phyloP scores from a whole-genome alignment of 495 filamentous ascomycete species.

The Haplographium delicatum region DNA sequence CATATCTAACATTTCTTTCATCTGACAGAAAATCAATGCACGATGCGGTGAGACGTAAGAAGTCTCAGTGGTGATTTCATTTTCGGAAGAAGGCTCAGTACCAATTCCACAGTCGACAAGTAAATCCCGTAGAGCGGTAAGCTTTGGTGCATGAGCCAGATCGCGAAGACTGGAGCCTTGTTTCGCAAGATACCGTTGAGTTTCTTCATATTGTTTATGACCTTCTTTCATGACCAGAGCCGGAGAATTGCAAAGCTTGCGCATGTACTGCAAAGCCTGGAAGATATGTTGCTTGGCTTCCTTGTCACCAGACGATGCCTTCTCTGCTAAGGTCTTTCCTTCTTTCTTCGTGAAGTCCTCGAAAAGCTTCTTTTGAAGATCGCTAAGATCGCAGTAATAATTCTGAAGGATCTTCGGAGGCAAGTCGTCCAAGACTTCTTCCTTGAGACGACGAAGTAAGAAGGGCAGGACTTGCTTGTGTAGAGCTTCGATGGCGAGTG shows the following conservation, averaged over 20 bases:
- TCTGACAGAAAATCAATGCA: constrained; percentile 95
- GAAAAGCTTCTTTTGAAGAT: constrained; percentile 89
- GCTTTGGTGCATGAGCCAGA: constrained; percentile 84
- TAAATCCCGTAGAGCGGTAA: constrained; percentile 81
- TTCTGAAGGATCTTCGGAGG: constrained; percentile 99
- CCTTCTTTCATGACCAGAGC: constrained; percentile 90
- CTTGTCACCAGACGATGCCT: constrained; percentile 74
- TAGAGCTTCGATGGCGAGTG: constrained; percentile 89
- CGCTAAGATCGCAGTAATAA: constrained; percentile 98
- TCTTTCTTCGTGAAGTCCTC: constrained; percentile 95
- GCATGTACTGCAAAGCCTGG: constrained; percentile 98
- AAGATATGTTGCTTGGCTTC: constrained; percentile 97
- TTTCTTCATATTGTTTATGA: constrained; percentile 84
- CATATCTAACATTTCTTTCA: constrained; percentile 99
- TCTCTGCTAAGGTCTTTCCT: constrained; percentile 71
- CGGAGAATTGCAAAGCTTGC: constrained; percentile 96
- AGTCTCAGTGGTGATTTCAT: constrained; percentile 58
- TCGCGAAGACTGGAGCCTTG: constrained; percentile 77
- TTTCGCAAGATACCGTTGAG: constrained; percentile 63
- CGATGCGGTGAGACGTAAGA: constrained; percentile 85
- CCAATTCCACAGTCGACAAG: constrained; percentile 96
- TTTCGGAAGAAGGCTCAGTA: constrained; percentile 49
- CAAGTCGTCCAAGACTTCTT: constrained; percentile 93
- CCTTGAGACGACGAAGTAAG: constrained; percentile 92
- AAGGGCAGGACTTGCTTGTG: constrained; percentile 98